A percentile compares a stretch with the other conserved stretches of the same genome.
Evolutionary conservation across 306 rosid species (phyloP).

Genomic region (Datisca glomerata): DNA sequence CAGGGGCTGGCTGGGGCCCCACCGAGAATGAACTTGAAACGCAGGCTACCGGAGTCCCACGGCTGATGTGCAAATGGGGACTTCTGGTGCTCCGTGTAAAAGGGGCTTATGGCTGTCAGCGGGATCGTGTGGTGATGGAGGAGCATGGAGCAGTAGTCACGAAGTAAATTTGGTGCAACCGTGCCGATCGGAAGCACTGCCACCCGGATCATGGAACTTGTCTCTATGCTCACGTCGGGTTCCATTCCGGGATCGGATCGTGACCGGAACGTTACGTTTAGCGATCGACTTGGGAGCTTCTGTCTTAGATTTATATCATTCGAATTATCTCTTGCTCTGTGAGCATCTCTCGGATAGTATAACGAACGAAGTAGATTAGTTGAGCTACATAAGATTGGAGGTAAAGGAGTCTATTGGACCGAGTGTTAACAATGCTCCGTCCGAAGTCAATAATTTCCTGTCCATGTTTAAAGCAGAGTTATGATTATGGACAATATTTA

Average conservation of each 20-base stretch:
- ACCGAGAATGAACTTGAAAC: constrained; percentile 77
- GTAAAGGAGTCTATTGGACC: no score
- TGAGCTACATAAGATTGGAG: no score
- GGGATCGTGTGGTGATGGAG: constrained; percentile 68
- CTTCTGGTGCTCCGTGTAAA: constrained; percentile 92
- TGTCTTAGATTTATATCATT: no score
- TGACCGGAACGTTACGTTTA: background rate
- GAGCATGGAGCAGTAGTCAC: constrained; percentile 74
- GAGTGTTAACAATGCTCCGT: no score
- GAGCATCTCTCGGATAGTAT: no score
- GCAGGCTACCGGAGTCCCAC: constrained; percentile 78
- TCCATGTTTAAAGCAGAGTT: no score
- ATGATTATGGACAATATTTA: no score
- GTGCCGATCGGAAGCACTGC: constrained; percentile 86
- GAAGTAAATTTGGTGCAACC: constrained; percentile 44
- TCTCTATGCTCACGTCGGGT: constrained; percentile 90
- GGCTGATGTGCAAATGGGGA: constrained; percentile 87
- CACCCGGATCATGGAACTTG: constrained; percentile 69
- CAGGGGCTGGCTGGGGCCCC: constrained; percentile 78
- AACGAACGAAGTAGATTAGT: no score
- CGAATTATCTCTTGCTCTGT: no score
- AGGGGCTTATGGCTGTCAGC: constrained; percentile 75
- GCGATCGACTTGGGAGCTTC: no score
- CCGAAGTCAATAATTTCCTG: no score
- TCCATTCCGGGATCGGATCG: constrained; percentile 42